phyloP scores from a whole-genome alignment of 2,329 filamentous ascomycete species.

The Pseudopithomyces maydicus region DNA sequence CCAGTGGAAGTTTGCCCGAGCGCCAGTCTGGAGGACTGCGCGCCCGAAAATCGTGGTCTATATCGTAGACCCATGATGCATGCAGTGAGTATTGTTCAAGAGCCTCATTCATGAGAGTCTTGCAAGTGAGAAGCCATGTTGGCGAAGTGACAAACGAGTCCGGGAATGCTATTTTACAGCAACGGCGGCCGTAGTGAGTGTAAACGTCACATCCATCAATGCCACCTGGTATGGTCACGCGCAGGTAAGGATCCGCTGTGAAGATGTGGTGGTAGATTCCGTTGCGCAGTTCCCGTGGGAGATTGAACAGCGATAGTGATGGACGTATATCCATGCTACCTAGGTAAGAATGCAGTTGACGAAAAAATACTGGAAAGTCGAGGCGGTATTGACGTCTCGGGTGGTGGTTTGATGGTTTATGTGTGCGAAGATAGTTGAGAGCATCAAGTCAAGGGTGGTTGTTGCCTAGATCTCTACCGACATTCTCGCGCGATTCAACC shows the following conservation, averaged over 20 bases:
- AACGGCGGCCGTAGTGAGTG: background rate
- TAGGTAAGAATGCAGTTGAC: no score
- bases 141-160: background rate
- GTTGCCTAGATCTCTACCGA: no score
- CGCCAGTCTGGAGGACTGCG: background rate
- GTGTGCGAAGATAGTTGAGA: no score
- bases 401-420: no score
- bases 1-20: background rate
- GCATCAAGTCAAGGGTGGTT: no score
- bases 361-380: no score
- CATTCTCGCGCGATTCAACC: no score
- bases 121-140: background rate
- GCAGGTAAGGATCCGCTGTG: background rate
- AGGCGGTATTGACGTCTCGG: no score
- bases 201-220: background rate
- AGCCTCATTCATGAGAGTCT: background rate
- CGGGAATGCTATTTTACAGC: background rate
- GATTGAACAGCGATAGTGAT: background rate
- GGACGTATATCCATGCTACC: no score
- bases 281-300: slow-evolving; percentile 3
- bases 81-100: background rate
- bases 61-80: background rate
- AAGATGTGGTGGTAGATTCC: background rate
- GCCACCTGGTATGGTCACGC: background rate
- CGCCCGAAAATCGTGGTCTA: no score